Evolutionary conservation across 768 basidiomycete genomes (phyloP), one percentile per base, ranked within the genome.

Genomic region (Dacryopinax spathularia): DNA sequence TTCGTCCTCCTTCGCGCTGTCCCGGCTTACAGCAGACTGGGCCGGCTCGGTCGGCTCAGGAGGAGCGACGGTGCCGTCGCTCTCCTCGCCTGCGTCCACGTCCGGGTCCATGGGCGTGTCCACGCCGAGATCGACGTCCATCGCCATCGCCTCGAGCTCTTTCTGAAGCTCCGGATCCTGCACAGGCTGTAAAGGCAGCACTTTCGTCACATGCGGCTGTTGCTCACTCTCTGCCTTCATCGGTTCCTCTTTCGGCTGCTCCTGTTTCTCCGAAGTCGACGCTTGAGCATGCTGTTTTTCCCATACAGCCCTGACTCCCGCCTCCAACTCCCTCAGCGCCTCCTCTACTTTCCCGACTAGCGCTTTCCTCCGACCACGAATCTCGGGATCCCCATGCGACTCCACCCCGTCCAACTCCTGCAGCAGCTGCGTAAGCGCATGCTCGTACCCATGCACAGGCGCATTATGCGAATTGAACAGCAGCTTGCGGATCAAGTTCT

Each of bases 361-460:
- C 1, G 72, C 70, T 67, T 82, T 77, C 61, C 89, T 73, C 65
- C 68, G 71, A 29, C 74, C 74, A 48, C 88, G 74, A 6, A 91
- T 79, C 0, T 71, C 73, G 66, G 73, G 72, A 56, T 82, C 78
- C 0, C 88, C 87, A 66, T 78, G 79, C 66, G 83, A 86, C 68
- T 87, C 82, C n/a, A 90, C 79, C 0, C 79, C 82, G 67, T 90
- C 88, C 13, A 90, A 80, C 66, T 78, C 77, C 59, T 80, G 77
- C n/a, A 90, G 77, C 15, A 90, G 73, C 36, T 81, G 81, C 62
- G 81, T 80, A 34, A 89, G 77, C 43, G 77, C 75, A 67, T 89
- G 82, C n/a, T 77, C 74, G 71, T 89, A 85, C 16, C 74, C 78
- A 71, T 85, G 84, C 25, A 89, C 72, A 0, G 80, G 72, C 22